Evolutionary conservation across 768 basidiomycete genomes (phyloP).

Genomic region (Suillus subaureus): DNA sequence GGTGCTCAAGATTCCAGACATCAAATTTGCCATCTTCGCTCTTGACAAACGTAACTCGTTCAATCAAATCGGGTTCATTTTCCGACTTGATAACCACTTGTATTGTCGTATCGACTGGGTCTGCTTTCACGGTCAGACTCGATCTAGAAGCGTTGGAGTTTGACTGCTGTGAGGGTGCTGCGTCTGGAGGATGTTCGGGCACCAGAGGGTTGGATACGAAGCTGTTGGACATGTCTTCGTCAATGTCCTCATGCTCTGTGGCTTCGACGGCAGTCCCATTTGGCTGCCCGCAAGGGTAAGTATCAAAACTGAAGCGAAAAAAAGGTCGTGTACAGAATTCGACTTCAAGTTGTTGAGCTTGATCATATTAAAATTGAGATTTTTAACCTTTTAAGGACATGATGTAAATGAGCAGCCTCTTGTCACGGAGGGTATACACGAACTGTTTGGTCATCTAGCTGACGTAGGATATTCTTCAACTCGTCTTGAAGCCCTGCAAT

Average conservation of each 20-base stretch:
- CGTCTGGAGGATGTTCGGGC: background rate
- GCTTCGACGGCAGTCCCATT: background rate
- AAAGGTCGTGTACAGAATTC: background rate
- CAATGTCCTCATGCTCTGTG: background rate
- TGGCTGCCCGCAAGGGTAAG: background rate
- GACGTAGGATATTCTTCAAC: conserved; percentile 3
- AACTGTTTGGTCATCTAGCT: conserved; percentile 5
- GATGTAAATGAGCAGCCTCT: background rate
- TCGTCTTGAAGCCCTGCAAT: conserved; percentile 9
- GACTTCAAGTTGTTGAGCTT: background rate
- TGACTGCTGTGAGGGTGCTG: background rate
- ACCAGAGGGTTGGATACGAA: background rate
- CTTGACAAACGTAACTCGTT: conserved; percentile 6
- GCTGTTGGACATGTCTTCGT: background rate
- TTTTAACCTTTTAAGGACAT: background rate
- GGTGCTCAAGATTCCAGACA: conserved; percentile 12
- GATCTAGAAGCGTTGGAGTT: background rate
- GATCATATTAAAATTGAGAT: background rate
- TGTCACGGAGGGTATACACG: background rate
- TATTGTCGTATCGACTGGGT: conserved; percentile 2
- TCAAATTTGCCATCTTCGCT: conserved; percentile 14
- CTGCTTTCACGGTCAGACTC: background rate
- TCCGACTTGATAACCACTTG: conserved; percentile 13
- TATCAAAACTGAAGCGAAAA: background rate
- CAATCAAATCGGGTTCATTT: conserved; percentile 2